Base-by-base conservation (phyloP, 441 rosid genomes). In the Jatropha multifida region DNA sequence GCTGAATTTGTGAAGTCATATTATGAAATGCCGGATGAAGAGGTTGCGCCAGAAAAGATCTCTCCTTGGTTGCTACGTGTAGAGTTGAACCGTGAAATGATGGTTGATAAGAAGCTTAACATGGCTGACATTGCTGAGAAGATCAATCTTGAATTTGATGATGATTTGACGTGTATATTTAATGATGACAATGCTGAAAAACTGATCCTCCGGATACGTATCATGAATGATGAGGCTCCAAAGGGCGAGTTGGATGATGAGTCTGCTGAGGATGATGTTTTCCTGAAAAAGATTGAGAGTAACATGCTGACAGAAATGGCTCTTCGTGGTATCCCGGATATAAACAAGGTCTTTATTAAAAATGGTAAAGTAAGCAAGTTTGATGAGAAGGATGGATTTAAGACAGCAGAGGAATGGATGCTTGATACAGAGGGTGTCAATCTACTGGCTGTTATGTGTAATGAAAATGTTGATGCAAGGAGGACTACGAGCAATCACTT, bases 231-330 rank as follows among this genome's bases (percentile, higher is more conserved):
- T 68, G 99, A 94, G 77, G 98, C 94, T 59, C 94, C 94, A 0
- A 96, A 92, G 80, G 97, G 99, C 51, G 99, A 96, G 71, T 58
- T 84, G 64, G 83, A 75, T 82, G 98, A 93, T 77, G 97, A 94
- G 79, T 92, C 99, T 51, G 99, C 98, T 58, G 99, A 94, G 79
- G 99, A 94, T 83, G 99, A 96, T 86, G 99, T 96, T 58, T 96
- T 96, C 87, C 85, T 92, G 68, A 96, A 94, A 81, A 94, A 92
- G 94, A 92, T 96, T 70, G 99, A 91, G 87, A 94, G 98, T 85
- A 94, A 94, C 85, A 94, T 96, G 99, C 86, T 96, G 77, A 94
- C 99, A 15, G 99, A 96, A 80, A 96, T 96, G 99, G 98, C 97
- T 59, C 96, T 96, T 75, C 91, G 99, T 27, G 99, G 98, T 40